Evolutionary conservation across 2,329 filamentous ascomycete genomes (phyloP), one percentile per base, ranked within the genome.

Genomic region (Dothistroma septosporum): DNA sequence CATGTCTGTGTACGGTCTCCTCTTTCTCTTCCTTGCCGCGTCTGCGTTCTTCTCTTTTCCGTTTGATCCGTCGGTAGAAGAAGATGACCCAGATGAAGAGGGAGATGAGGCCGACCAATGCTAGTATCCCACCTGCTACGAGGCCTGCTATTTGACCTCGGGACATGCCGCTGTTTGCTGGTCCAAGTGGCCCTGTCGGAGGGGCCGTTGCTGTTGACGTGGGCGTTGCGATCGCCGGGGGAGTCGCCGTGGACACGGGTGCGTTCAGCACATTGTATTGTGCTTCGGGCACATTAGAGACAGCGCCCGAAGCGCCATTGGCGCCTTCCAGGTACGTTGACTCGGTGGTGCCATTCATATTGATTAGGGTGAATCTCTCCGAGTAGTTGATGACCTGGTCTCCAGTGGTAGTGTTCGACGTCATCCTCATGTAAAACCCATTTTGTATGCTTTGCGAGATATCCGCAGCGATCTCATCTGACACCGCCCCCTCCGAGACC

Each of bases 261-360:
- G 59, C 33, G 5, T 19, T 16, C 32, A 66, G 52, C 6, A 65
- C 55, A 44, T 66, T 66, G 48, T 63, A 63, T 37, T 68, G 64
- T 32, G 63, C 59, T 24, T 46, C 55, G 1, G 66, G 66, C 8
- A 68, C 66, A 49, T 67, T 59, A 11, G 59, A 48, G 21, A 44
- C 28, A 32, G 46, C 58, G 2, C 66, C 66, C 11, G 48, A 44
- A 10, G 54, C 61, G 14, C 55, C 56, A 41, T 62, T 64, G 14
- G 66, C 66, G 21, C 58, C 66, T 32, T 63, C 58, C 16, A 72
- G 66, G 52, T 82, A 73, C 41, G 67, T 68, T 1, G 76, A 60
- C 1, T 79, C 75, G 67, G 87, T 87, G 3, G 75, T 74, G 31
- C 86, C 86, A 2, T 80, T 85, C 85, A 89, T 87, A 66, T 80